These are phyloP conservation scores for Senna tora DNA, from an alignment of 306 rosid species.

Conservation along the genomic window DNA sequence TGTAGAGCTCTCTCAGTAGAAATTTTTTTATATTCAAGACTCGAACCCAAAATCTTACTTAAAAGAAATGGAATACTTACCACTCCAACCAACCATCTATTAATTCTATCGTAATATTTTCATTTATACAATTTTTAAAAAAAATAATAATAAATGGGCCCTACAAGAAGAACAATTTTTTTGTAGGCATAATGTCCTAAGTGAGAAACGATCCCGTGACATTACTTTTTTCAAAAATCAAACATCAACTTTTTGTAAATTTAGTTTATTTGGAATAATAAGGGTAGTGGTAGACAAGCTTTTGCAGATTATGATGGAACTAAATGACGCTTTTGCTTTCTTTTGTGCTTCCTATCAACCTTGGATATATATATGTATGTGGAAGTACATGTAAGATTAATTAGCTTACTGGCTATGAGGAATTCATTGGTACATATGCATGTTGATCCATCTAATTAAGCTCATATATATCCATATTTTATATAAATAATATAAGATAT, in stretches of 20 bases:
- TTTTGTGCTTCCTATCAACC: slow-evolving; percentile 37
- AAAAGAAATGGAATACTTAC: too few relatives aligned
- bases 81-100: too few relatives aligned
- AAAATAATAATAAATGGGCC: too few relatives aligned
- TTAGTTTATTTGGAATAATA: slow-evolving; percentile 32
- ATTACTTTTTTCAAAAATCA: slow-evolving; percentile 31
- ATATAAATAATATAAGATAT: too few relatives aligned
- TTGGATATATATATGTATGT: slow-evolving; percentile 22
- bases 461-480: not conserved
- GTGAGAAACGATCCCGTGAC: slow-evolving; percentile 39
- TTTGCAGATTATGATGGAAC: slow-evolving; percentile 45
- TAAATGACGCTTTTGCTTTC: slow-evolving; percentile 33
- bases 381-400: slow-evolving; percentile 12
- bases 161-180: not conserved
- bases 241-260: slow-evolving; percentile 35
- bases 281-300: slow-evolving; percentile 50
- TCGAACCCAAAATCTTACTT: too few relatives aligned
- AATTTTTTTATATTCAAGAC: too few relatives aligned
- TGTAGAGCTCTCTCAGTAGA: too few relatives aligned
- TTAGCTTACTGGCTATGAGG: not conserved
- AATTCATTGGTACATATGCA: not conserved
- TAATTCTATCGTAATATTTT: too few relatives aligned
- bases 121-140: too few relatives aligned
- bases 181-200: slow-evolving; percentile 7
- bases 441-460: not conserved